A percentile compares a stretch with the other conserved stretches of the same genome.
Evolutionary conservation across 768 basidiomycete genomes (phyloP).

Genomic region (Rhizopogon roseolus): DNA sequence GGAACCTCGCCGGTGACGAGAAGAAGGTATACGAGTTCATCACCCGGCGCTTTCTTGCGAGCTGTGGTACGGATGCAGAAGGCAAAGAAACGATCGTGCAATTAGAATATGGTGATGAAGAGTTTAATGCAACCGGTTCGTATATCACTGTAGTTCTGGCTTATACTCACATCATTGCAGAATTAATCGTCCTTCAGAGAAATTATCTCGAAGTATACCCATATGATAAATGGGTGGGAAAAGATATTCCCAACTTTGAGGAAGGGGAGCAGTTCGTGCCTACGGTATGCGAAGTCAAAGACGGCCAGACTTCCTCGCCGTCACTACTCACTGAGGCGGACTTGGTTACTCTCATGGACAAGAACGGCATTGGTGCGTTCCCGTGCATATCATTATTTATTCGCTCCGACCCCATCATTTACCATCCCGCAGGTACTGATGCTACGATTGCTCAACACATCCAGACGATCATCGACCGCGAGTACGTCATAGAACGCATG

Average conservation of each 20-base stretch:
- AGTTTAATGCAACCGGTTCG: constrained; percentile 79
- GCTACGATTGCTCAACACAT: constrained; percentile 99
- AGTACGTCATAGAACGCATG: constrained; percentile 85
- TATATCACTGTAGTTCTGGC: constrained; percentile 1
- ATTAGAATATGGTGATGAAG: constrained; percentile 79
- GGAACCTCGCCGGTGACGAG: constrained; percentile 77
- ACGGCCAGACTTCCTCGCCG: constrained; percentile 81
- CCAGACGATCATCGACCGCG: constrained; percentile 84
- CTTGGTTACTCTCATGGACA: constrained; percentile 94
- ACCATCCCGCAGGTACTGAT: constrained; percentile 70
- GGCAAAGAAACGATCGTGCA: constrained; percentile 91
- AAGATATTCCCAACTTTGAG: constrained; percentile 77
- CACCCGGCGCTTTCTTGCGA: constrained; percentile 85
- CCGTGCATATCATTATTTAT: not conserved
- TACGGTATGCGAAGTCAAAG: constrained; percentile 71
- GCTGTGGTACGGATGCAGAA: constrained; percentile 90
- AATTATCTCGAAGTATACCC: constrained; percentile 94
- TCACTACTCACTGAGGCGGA: constrained; percentile 92
- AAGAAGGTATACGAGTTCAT: constrained; percentile 94
- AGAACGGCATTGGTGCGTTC: constrained; percentile 88
- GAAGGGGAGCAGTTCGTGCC: constrained; percentile 86
- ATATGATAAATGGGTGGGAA: constrained; percentile 92
- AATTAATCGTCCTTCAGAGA: constrained; percentile 71
- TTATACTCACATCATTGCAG: constrained; percentile 33
- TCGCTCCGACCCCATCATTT: not conserved